Evolutionary conservation across 148 eudicot species (phyloP).

Genomic region (Simmondsia chinensis): DNA sequence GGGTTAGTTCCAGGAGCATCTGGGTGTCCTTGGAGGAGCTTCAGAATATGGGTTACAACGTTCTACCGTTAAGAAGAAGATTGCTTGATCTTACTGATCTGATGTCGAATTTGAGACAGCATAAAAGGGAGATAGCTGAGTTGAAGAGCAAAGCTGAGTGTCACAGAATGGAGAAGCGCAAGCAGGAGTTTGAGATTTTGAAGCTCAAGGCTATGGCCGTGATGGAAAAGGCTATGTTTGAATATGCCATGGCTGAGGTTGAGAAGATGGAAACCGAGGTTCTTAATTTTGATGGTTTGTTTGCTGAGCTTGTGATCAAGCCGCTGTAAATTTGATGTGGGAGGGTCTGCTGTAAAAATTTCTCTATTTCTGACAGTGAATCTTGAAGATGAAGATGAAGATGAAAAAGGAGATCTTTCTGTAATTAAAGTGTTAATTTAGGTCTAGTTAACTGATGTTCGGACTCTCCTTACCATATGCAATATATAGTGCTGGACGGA

Average conservation of each 20-base stretch:
- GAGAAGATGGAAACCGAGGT: constrained; percentile 14
- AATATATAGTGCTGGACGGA: too few species aligned
- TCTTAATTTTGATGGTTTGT: constrained; percentile 6
- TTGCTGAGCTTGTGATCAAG: constrained; percentile 6
- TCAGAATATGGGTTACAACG: constrained; percentile 20
- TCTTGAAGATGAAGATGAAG: too few species aligned
- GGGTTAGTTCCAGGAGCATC: constrained; percentile 12
- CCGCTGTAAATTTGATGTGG: neutral
- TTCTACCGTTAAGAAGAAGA: constrained; percentile 11
- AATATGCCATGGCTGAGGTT: constrained; percentile 9
- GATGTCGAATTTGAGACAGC: neutral
- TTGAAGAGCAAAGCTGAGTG: constrained; percentile 11
- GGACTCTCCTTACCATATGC: too few species aligned
- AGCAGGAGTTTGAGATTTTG: constrained; percentile 16
- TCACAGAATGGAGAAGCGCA: constrained; percentile 12
- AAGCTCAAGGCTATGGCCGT: constrained; percentile 12
- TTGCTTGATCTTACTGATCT: constrained; percentile 17
- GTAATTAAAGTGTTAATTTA: too few species aligned
- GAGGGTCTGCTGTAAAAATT: too few species aligned
- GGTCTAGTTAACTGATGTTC: too few species aligned
- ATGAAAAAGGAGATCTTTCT: too few species aligned
- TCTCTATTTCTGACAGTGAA: too few species aligned
- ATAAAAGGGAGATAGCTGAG: constrained; percentile 1
- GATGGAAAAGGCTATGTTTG: constrained; percentile 8
- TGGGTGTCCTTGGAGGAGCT: constrained; percentile 18